These are phyloP conservation scores for Erythrophleum ivorense DNA, from an alignment of 331 rosid species.

Conservation along the genomic window DNA sequence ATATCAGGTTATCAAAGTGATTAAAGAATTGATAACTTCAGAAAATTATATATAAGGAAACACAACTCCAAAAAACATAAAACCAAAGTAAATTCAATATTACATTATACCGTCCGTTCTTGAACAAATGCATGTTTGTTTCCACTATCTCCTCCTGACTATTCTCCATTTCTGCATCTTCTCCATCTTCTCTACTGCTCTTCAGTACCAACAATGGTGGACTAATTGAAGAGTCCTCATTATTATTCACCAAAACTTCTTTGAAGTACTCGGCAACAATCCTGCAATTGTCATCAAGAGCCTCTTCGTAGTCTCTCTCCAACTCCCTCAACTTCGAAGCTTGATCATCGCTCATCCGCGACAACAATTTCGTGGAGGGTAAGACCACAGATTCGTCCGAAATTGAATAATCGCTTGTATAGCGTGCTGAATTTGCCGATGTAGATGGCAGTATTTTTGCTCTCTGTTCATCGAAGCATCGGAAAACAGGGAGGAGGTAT, in stretches of 20 bases:
- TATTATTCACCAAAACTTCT: constrained; percentile 50
- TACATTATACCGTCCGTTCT: constrained; percentile 91
- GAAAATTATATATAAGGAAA: constrained; percentile 10
- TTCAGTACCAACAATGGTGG: constrained; percentile 52
- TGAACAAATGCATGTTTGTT: constrained; percentile 38
- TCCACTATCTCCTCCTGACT: constrained; percentile 34
- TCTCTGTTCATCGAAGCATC: constrained; percentile 59
- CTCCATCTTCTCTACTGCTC: constrained; percentile 26
- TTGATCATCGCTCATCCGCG: constrained; percentile 73
- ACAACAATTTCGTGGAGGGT: constrained; percentile 57
- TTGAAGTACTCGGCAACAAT: constrained; percentile 59
- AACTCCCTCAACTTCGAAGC: constrained; percentile 64
- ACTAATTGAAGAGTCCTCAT: constrained; percentile 34
- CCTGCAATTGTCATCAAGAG: constrained; percentile 69
- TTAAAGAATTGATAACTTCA: neutral
- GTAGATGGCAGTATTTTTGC: constrained; percentile 48
- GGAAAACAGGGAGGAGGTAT: constrained; percentile 69
- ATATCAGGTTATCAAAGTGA: neutral
- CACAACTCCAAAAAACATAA: neutral
- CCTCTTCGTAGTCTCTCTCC: constrained; percentile 68
- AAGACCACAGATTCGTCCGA: constrained; percentile 42
- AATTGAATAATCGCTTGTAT: constrained; percentile 43
- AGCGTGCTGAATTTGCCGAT: neutral
- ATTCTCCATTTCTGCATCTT: constrained; percentile 23
- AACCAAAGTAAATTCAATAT: constrained; percentile 31